Base-by-base conservation (phyloP, 2,329 filamentous ascomycete species). In the Claviceps fusiformis region DNA sequence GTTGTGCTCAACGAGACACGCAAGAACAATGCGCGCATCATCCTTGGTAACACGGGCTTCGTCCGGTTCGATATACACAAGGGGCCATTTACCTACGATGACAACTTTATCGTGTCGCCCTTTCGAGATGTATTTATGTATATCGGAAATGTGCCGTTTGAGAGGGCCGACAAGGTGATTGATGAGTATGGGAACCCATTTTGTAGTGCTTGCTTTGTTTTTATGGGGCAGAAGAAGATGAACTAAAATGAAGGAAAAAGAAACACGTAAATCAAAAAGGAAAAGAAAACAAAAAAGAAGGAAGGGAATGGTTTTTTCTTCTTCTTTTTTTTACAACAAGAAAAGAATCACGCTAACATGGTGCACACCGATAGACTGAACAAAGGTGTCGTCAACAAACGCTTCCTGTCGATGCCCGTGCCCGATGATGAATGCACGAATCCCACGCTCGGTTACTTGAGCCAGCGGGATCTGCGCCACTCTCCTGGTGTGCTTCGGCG, bases 1-100 rank as follows among this genome's bases (percentile, higher is more conserved):
- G 68, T 74, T 1, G 76, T 85, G 2, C 68, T 81, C 37, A 82
- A 78, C 59, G 61, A 74, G 46, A 71, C 72, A 17, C 73, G 78
- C n/a, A 68, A 70, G 44, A 68, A 75, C 54, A 73, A 68, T 31
- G 69, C 80, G 1, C 74, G 81, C 35, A 69, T 83, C 48, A 75
- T 84, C 57, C 73, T 83, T 58, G 73, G 75, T 57, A 85, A 85
- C 65, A 82, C 80, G 0, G 81, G 81, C 31, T 73, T 72, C 37
- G 73, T 85, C 29, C 77, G 81, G 2, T 85, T 83, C 61, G 81
- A 85, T 59, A 66, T 86, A 13, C 73, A 79, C 57, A 74, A 84
- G 65, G 82, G 82, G 0, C 79, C 80, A 0, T 85, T 85, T 62
- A 83, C 81, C 0, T 74, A 68, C 19, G 73, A 75, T 46, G 70